Evolutionary conservation across 192 early-diverging fungal species (phyloP), one percentile per base, ranked within the genome.

Genomic region (Endogone sp.): DNA sequence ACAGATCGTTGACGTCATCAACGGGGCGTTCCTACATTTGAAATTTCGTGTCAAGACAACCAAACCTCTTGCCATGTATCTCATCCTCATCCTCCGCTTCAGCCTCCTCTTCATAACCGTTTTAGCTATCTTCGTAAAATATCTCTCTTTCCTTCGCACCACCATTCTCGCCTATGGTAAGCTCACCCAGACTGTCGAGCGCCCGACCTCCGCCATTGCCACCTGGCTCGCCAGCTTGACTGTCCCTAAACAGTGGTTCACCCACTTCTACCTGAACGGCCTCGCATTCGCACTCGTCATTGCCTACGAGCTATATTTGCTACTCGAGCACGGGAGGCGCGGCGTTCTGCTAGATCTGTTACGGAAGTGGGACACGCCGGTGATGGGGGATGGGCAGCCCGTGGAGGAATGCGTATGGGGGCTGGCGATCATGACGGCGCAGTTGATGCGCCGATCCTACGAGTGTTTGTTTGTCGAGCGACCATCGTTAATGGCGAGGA

Each of bases 241-340:
- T 8, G 83, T 87, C 2, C 80, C 83, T 21, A 87, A 87, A 61
- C 20, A 57, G 9, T 87, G 75, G 68, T 87, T 87, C 72, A 61
- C 68, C 2, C 82, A 87, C 61, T 87, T 85, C 70, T 87, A 87
- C 64, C 60, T 81, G 3, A 62, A 75, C 31, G 83, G 80, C 23
- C 28, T 66, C 69, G 9, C 81, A 58, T 75, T 76, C 68, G 65
- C 23, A 26, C 29, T 82, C 55, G 49, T 31, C 69, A 54, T 64
- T 67, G 3, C 24, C 60, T 3, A 71, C 65, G 60, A 79, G 74
- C 2, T 69, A 64, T 16, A 13, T 56, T 29, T 71, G 2, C 22
- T 65, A 20, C 21, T 61, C n/a, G 22, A n/a, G 29, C 23, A 6
- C 26, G 56, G 60, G 6, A 8, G 62, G 9, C 22, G 23, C 10